Percentiles rank a stretch among this genome's conserved stretches.
These are phyloP conservation scores for Penicillium turbatum DNA, from an alignment of 495 filamentous ascomycete genomes.

Conservation along the genomic window DNA sequence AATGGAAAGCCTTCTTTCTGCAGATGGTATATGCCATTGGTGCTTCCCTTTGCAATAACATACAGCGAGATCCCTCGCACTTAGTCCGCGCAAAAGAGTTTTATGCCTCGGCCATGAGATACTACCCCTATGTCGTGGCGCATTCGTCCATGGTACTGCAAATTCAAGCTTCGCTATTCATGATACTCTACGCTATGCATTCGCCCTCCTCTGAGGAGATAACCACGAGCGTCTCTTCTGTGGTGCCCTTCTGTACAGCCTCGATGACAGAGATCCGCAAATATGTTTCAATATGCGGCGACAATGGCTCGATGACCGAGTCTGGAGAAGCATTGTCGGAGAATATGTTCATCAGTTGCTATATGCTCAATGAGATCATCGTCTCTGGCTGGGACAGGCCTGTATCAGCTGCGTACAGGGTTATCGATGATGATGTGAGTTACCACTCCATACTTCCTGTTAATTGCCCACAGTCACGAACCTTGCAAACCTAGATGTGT, in stretches of 20 bases:
- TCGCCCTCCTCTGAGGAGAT: conserved; percentile 35
- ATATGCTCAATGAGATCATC: conserved; percentile 35
- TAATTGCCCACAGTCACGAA: background rate
- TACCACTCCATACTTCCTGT: background rate
- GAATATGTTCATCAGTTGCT: conserved; percentile 34
- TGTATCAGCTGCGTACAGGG: conserved; percentile 25
- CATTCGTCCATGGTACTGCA: conserved; percentile 29
- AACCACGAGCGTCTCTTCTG: conserved; percentile 26
- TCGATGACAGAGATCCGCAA: conserved; percentile 31
- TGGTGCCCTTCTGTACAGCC: conserved; percentile 31
- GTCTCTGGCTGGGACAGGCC: conserved; percentile 33
- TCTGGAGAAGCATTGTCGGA: conserved; percentile 23
- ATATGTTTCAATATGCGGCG: conserved; percentile 8
- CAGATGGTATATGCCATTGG: conserved; percentile 35
- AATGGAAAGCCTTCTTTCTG: conserved; percentile 30
- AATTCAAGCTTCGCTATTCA: conserved; percentile 31
- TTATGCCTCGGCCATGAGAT: conserved; percentile 27
- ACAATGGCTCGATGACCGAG: conserved; percentile 8
- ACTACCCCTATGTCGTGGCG: conserved; percentile 28
- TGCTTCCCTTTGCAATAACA: conserved; percentile 24
- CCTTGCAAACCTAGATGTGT: conserved; percentile 16
- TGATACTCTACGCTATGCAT: conserved; percentile 34
- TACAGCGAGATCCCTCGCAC: conserved; percentile 25
- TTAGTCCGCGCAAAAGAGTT: conserved; percentile 23
- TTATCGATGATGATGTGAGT: conserved; percentile 33